phyloP scores from a whole-genome alignment of 2,329 filamentous ascomycete species.

The Verticillium albo-atrum region DNA sequence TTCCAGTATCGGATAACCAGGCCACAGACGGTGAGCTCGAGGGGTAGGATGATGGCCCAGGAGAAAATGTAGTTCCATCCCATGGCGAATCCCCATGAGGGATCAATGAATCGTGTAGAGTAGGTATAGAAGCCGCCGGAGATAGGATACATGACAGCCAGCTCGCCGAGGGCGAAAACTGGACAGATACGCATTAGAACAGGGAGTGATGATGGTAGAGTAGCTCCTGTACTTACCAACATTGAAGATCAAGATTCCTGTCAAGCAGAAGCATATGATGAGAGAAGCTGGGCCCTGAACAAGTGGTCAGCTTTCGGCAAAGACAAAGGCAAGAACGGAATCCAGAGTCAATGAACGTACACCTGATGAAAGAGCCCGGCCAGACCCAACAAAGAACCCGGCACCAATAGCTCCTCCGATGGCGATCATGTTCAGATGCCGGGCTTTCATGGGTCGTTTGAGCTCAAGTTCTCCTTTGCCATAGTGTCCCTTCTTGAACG shows the following conservation, averaged over 20 bases:
- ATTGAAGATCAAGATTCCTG: slow-evolving; percentile 57
- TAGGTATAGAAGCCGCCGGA: slow-evolving; percentile 55
- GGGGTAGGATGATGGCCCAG: slow-evolving; percentile 38
- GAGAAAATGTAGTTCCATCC: slow-evolving; percentile 42
- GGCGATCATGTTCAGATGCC: slow-evolving; percentile 59
- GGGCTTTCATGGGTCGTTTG: slow-evolving; percentile 45
- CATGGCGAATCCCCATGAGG: slow-evolving; percentile 43
- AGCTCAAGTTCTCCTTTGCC: slow-evolving; percentile 22
- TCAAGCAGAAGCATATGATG: slow-evolving; percentile 47
- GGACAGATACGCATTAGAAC: slow-evolving; percentile 21
- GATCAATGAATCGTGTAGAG: slow-evolving; percentile 51
- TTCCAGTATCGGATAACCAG: slow-evolving; percentile 44
- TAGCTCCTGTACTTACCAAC: slow-evolving; percentile 29
- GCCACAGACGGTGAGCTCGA: slow-evolving; percentile 44
- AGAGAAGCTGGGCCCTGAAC: slow-evolving; percentile 35
- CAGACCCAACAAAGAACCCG: slow-evolving; percentile 59
- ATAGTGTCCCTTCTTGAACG: background rate
- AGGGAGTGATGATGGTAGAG: slow-evolving; percentile 5
- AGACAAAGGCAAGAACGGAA: no score
- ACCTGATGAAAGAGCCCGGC: slow-evolving; percentile 45
- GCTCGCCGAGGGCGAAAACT: slow-evolving; percentile 50
- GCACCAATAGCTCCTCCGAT: slow-evolving; percentile 53
- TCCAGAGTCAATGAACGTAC: slow-evolving; percentile 19
- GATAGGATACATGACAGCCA: slow-evolving; percentile 49
- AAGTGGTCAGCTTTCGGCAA: no score